Base-by-base conservation (phyloP, 2,329 filamentous ascomycete species). In the Truncatella angustata region DNA sequence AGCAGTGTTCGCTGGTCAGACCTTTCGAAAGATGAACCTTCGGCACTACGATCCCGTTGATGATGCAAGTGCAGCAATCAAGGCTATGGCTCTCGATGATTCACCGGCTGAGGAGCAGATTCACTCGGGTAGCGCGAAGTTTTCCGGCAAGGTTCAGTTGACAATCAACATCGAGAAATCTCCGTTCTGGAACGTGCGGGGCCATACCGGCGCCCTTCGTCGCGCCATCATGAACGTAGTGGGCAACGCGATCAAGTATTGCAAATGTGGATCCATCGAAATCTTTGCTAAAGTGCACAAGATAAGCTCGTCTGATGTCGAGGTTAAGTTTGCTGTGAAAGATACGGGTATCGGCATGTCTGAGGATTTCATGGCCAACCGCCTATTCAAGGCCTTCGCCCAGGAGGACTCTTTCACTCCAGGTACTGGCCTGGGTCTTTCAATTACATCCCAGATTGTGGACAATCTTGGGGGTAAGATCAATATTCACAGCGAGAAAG, bases 331-430 rank as follows among this genome's bases (percentile, higher is more conserved):
- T 1, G 71, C 73, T 0, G 40, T 71, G 70, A 42, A 80, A 73
- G 86, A 90, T 58, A 85, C 86, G 0, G 87, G 86, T 1, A 77
- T 76, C 40, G 87, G 86, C 1, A 90, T 90, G 30, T 78, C 78
- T 0, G 72, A 80, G 5, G 80, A 86, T 9, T 90, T 82, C 56
- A 67, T 88, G 10, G 73, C 78, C 18, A 77, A 80, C 7, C 75
- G 77, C 12, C 66, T 88, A 0, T 90, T 85, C 60, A 81, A 77
- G 0, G 82, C 85, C 0, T 88, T 88, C 54, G 67, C 75, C 0
- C 86, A 90, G 55, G 86, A 89, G 59, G 77, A 87, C 44, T 67
- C 72, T 0, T 64, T 89, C 1, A 73, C 78, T 0, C 76, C 80
- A 0, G 86, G 86, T 0, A 81, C 81, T 0, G 86, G 86, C 0